phyloP scores from a whole-genome alignment of 306 rosid genomes.

The Quercus robur region DNA sequence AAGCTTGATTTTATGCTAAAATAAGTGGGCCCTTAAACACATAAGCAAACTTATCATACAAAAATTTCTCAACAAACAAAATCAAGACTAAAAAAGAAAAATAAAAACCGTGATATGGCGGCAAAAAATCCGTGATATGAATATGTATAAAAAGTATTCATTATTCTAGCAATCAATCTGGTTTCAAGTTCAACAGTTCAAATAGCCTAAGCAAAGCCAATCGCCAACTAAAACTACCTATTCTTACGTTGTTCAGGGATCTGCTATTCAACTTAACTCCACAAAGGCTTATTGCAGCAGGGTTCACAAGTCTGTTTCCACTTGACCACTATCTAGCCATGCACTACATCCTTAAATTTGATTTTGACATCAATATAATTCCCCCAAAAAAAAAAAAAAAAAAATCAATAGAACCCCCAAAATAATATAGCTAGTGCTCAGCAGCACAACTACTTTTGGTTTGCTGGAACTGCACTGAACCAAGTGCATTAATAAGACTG shows the following conservation, averaged over 20 bases:
- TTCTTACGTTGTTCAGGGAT: neutral
- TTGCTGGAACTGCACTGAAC: neutral
- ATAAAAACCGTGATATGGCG: too few species aligned
- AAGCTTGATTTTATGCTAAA: too few species aligned
- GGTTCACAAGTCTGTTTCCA: too few species aligned
- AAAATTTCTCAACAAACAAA: too few species aligned
- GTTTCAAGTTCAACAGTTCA: too few species aligned
- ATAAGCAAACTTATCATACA: neutral
- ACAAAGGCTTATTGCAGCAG: too few species aligned
- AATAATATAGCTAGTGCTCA: neutral
- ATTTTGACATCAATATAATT: neutral
- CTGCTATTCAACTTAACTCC: neutral
- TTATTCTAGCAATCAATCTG: too few species aligned
- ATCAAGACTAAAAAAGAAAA: too few species aligned
- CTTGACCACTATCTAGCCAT: too few species aligned
- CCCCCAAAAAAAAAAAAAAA: neutral
- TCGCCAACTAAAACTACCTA: neutral
- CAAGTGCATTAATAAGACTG: neutral
- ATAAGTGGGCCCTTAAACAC: neutral
- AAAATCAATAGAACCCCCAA: neutral
- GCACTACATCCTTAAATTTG: too few species aligned
- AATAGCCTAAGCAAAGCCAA: neutral
- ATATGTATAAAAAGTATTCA: too few species aligned
- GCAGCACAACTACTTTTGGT: neutral
- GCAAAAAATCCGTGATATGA: too few species aligned